Conservation (phyloP, 805 yeast genomes). For the Hanseniaspora valbyensis region DNA sequence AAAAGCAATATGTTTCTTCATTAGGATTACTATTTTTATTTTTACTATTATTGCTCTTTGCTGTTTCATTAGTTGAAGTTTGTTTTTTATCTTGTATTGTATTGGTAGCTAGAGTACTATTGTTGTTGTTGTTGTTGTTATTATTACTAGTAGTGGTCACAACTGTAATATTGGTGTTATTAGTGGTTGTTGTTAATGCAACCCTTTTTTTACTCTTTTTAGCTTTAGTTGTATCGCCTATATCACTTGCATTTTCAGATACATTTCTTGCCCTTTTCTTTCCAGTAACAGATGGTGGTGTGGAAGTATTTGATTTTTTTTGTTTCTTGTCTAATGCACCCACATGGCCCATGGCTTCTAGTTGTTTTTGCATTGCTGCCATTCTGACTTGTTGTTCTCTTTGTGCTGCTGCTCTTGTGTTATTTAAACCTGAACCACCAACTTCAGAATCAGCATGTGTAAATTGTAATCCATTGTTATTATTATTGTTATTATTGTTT, state of each 20-base stretch:
- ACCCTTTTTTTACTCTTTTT: constrained; percentile 17
- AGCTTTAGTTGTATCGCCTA: constrained; percentile 21
- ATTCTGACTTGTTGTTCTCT: constrained; percentile 16
- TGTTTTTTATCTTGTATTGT: constrained; percentile 22
- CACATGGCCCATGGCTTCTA: constrained; percentile 8
- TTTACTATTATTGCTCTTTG: constrained; percentile 17
- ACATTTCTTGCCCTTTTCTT: constrained; percentile 7
- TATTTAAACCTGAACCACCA: constrained; percentile 15
- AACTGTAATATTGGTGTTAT: not conserved
- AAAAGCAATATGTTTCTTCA: constrained; percentile 89
- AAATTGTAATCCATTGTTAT: not conserved
- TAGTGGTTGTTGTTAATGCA: not conserved
- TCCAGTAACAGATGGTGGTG: not conserved
- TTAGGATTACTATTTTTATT: constrained; percentile 27
- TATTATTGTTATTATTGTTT: not conserved
- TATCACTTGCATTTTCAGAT: constrained; percentile 23
- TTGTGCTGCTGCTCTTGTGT: constrained; percentile 15
- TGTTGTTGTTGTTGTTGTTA: constrained; percentile 16
- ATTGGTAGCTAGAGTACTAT: not conserved
- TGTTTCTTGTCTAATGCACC: constrained; percentile 44
- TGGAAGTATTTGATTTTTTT: not conserved
- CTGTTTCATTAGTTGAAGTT: constrained; percentile 21
- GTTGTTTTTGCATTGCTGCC: constrained; percentile 8
- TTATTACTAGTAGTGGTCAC: constrained; percentile 9
- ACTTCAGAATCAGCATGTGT: constrained; percentile 20